These are phyloP conservation scores for Nidularia sp. DNA, from an alignment of 768 basidiomycete genomes.

Conservation along the genomic window DNA sequence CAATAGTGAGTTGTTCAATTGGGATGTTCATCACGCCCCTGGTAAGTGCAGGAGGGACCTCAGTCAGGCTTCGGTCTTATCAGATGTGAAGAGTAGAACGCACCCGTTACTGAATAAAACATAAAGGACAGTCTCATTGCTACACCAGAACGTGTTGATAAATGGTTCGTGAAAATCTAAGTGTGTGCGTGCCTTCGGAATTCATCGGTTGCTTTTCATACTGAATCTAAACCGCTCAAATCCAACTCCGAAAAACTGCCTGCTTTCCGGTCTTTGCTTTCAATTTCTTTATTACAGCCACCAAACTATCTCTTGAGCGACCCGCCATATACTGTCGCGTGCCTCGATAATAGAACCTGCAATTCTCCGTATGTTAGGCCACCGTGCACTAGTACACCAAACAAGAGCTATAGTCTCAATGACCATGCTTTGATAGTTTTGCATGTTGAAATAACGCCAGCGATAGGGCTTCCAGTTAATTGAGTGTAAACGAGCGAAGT, in stretches of 20 bases:
- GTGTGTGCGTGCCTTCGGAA: too few relatives aligned
- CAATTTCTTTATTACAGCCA: not conserved
- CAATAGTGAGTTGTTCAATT: slow-evolving; percentile 10
- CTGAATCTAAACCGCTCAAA: slow-evolving; percentile 21
- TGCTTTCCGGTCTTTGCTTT: not conserved
- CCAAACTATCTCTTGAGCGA: not conserved
- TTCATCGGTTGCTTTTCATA: too few relatives aligned
- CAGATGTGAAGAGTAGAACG: not conserved
- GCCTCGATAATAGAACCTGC: too few relatives aligned
- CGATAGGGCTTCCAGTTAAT: too few relatives aligned
- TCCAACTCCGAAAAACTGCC: slow-evolving; percentile 21
- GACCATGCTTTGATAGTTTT: not conserved
- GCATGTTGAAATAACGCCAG: too few relatives aligned
- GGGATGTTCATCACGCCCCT: slow-evolving; percentile 19
- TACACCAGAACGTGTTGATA: not conserved
- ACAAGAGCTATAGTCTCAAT: too few relatives aligned
- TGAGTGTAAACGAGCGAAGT: too few relatives aligned
- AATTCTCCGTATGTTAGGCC: too few relatives aligned
- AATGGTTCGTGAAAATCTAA: not conserved
- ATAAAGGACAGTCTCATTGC: slow-evolving; percentile 11
- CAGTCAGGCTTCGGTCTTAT: not conserved
- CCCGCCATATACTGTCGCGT: not conserved
- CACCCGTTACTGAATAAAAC: slow-evolving; percentile 21
- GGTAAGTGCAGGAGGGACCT: not conserved
- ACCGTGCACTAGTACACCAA: too few relatives aligned